Conservation (phyloP, 164 flowering plant species). For the Berberis thunbergii region DNA sequence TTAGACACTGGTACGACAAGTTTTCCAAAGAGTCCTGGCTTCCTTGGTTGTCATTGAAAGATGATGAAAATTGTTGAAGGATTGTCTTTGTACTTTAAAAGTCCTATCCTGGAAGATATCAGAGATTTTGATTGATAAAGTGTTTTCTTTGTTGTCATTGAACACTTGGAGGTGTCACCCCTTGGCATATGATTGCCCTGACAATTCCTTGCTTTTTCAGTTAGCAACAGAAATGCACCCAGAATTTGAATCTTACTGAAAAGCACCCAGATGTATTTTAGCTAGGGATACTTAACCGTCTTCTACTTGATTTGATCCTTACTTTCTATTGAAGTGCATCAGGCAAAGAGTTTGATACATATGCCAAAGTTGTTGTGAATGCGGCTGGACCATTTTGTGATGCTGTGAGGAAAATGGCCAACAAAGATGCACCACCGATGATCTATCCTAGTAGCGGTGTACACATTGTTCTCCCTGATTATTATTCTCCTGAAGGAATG, state of each 20-base stretch:
- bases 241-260: neutral
- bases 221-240: no score
- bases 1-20: no score
- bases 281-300: neutral
- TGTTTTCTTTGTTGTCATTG: no score
- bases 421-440: slow-evolving; percentile 61
- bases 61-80: no score
- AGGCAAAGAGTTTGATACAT: slow-evolving; percentile 87
- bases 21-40: no score
- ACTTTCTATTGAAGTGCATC: slow-evolving; percentile 23
- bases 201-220: no score
- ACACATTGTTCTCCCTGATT: slow-evolving; percentile 93
- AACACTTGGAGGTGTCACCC: no score
- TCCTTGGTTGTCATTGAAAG: no score
- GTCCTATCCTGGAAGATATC: no score
- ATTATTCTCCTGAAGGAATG: slow-evolving; percentile 99
- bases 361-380: slow-evolving; percentile 90
- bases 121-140: no score
- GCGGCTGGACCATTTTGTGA: slow-evolving; percentile 99
- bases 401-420: slow-evolving; percentile 74
- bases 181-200: no score
- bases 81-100: no score
- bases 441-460: slow-evolving; percentile 98
- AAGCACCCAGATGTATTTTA: neutral
- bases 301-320: slow-evolving; percentile 8